Percentiles rank a stretch among this genome's conserved stretches.
Conservation (phyloP, 805 yeast genomes). For the Candida caryicola region DNA sequence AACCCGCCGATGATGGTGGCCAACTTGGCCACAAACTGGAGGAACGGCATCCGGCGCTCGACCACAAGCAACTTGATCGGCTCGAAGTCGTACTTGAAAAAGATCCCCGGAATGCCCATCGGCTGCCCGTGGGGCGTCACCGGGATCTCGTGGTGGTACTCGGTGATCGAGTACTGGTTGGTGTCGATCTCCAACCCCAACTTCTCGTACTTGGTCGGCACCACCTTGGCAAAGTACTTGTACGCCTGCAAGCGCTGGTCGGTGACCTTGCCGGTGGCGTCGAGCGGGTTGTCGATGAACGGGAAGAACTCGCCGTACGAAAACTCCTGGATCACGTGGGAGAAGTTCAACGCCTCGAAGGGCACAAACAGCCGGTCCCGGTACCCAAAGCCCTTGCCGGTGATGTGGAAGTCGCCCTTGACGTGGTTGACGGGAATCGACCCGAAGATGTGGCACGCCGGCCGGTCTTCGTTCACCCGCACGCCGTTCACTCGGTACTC, state of each 20-base stretch:
- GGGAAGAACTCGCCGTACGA: slow-evolving; percentile 93
- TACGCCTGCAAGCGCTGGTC: slow-evolving; percentile 48
- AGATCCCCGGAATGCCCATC: slow-evolving; percentile 67
- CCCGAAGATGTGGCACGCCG: slow-evolving; percentile 87
- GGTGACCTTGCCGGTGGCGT: slow-evolving; percentile 62
- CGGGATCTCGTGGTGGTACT: slow-evolving; percentile 33
- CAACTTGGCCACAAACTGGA: slow-evolving; percentile 72
- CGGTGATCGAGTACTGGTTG: slow-evolving; percentile 77
- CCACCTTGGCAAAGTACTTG: slow-evolving; percentile 71
- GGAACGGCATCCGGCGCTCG: slow-evolving; percentile 73
- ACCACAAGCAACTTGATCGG: slow-evolving; percentile 69
- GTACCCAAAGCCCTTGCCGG: slow-evolving; percentile 72
- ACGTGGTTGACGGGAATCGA: slow-evolving; percentile 82
- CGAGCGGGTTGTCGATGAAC: slow-evolving; percentile 82
- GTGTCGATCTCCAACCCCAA: slow-evolving; percentile 75
- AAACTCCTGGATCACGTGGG: slow-evolving; percentile 82
- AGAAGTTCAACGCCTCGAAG: slow-evolving; percentile 59
- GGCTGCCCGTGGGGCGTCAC: slow-evolving; percentile 17
- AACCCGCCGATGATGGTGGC: slow-evolving; percentile 84
- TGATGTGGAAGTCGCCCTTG: slow-evolving; percentile 79
- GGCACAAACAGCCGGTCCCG: slow-evolving; percentile 47
- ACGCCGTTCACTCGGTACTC: slow-evolving; percentile 50
- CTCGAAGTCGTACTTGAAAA: slow-evolving; percentile 83
- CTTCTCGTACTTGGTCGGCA: slow-evolving; percentile 74
- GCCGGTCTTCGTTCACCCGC: slow-evolving; percentile 50